phyloP scores from a whole-genome alignment of 768 basidiomycete species.

The Tylopilus intermedius region DNA sequence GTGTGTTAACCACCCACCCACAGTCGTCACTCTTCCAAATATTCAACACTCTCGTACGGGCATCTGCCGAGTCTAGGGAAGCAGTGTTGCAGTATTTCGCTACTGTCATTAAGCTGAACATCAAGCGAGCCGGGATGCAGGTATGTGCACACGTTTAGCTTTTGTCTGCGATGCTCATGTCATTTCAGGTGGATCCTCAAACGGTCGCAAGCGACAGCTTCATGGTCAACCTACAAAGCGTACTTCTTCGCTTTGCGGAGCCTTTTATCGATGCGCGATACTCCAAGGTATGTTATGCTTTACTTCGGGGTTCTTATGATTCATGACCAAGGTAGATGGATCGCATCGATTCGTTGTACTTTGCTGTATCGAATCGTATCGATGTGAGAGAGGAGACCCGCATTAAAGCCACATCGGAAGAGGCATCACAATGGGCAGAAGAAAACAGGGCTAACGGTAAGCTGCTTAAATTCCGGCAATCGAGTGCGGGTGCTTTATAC shows the following conservation, averaged over 20 bases:
- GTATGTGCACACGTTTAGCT: constrained; percentile 31
- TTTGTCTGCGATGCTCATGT: neutral
- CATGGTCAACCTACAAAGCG: constrained; percentile 83
- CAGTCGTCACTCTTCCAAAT: constrained; percentile 75
- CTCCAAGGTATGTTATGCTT: constrained; percentile 56
- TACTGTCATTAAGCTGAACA: constrained; percentile 67
- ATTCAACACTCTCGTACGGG: constrained; percentile 83
- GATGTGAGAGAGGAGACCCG: constrained; percentile 86
- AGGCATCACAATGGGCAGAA: constrained; percentile 69
- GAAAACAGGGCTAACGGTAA: constrained; percentile 46
- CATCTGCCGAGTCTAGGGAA: constrained; percentile 73
- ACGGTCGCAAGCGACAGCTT: constrained; percentile 90
- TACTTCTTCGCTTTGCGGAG: constrained; percentile 81
- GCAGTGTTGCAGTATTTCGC: constrained; percentile 81
- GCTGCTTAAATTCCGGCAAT: neutral
- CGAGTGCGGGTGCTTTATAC: neutral
- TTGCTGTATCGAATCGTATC: constrained; percentile 65
- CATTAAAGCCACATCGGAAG: constrained; percentile 87
- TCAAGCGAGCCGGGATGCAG: constrained; percentile 88
- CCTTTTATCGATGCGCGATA: constrained; percentile 93
- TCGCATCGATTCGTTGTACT: constrained; percentile 83
- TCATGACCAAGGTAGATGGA: constrained; percentile 57
- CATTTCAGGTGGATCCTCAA: constrained; percentile 64
- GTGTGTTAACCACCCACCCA: neutral
- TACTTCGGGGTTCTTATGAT: neutral